These are phyloP conservation scores for Rhexocercosporidium sp. DNA, from an alignment of 2,329 filamentous ascomycete species.

Conservation along the genomic window DNA sequence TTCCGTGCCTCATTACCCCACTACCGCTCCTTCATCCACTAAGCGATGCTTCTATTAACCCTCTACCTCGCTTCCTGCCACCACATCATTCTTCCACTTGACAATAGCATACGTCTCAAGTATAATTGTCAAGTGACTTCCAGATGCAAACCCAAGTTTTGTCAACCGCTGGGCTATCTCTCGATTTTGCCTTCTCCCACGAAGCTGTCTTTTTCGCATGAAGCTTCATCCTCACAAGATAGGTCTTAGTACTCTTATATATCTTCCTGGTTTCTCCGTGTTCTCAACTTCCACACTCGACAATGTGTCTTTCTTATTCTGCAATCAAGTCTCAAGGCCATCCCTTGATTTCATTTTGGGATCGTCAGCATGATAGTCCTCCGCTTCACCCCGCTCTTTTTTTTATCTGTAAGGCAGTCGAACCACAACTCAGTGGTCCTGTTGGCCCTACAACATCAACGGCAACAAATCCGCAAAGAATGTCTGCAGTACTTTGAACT, in stretches of 20 bases:
- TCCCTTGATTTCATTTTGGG: no score
- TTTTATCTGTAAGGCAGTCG: background rate
- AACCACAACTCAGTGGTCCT: background rate
- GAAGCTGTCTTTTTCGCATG: no score
- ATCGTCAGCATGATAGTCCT: background rate
- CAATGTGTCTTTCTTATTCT: no score
- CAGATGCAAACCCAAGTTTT: background rate
- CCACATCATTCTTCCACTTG: background rate
- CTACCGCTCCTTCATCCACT: background rate
- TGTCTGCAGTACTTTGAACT: background rate
- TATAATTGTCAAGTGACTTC: background rate
- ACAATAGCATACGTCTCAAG: background rate
- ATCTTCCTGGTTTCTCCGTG: no score
- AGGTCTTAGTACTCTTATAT: no score
- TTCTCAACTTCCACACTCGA: no score
- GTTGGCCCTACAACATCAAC: background rate
- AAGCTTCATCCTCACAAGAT: no score
- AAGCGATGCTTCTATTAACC: background rate
- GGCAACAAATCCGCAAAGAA: background rate
- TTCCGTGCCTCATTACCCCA: no score
- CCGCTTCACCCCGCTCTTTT: background rate
- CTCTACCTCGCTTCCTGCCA: background rate
- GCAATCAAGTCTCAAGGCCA: no score
- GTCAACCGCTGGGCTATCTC: background rate
- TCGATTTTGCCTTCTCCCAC: background rate